Evolutionary conservation across 2,329 filamentous ascomycete genomes (phyloP).

Genomic region (Paecilomyces sp.): DNA sequence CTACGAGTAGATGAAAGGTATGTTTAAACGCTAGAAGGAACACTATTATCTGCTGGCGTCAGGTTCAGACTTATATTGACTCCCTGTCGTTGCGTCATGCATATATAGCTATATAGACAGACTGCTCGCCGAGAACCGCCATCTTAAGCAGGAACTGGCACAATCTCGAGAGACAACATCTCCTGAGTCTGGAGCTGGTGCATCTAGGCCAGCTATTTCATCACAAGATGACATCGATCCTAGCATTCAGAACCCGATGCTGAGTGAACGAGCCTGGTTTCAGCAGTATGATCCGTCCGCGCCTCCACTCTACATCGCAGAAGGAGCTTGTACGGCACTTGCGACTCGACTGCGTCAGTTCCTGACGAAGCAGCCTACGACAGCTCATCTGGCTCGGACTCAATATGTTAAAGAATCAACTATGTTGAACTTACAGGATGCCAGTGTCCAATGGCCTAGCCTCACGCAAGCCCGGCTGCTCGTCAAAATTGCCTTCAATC

Average conservation of each 20-base stretch:
- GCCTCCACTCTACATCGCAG: slow-evolving; percentile 31
- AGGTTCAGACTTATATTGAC: background rate
- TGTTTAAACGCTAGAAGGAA: background rate
- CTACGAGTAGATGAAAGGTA: slow-evolving; percentile 33
- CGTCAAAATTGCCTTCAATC: slow-evolving; percentile 29
- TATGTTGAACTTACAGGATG: slow-evolving; percentile 20
- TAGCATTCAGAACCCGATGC: slow-evolving; percentile 24
- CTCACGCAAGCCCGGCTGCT: slow-evolving; percentile 28
- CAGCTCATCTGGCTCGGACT: slow-evolving; percentile 25
- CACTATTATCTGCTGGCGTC: too few relatives aligned
- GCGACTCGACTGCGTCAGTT: slow-evolving; percentile 32
- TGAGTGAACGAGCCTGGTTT: slow-evolving; percentile 31
- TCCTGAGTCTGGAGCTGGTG: slow-evolving; percentile 13
- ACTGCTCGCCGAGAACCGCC: slow-evolving; percentile 25
- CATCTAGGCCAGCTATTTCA: slow-evolving; percentile 5
- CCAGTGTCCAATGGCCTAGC: slow-evolving; percentile 26
- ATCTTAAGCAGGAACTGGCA: slow-evolving; percentile 21
- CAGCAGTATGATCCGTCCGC: slow-evolving; percentile 26
- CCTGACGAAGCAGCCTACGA: slow-evolving; percentile 22
- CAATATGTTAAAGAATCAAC: slow-evolving; percentile 26
- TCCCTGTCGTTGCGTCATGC: background rate
- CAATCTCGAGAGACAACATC: slow-evolving; percentile 14
- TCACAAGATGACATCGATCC: slow-evolving; percentile 19
- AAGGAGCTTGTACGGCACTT: slow-evolving; percentile 34
- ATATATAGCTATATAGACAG: slow-evolving; percentile 24